Evolutionary conservation across 192 early-diverging fungal species (phyloP).

Genomic region (Gonapodya prolifera): DNA sequence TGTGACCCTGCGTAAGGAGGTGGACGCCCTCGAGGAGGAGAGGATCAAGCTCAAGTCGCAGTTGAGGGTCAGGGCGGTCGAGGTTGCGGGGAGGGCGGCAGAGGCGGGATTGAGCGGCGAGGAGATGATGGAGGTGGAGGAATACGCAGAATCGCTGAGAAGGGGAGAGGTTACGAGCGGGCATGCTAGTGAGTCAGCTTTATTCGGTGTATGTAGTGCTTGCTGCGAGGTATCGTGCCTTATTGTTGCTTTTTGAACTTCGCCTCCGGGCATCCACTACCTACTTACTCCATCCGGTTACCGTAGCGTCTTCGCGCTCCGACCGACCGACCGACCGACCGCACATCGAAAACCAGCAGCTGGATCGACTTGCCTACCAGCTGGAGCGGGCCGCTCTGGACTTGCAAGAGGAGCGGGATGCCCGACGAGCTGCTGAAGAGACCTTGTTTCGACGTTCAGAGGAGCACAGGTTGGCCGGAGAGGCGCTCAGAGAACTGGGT

Average conservation of each 20-base stretch:
- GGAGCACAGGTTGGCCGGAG: not conserved
- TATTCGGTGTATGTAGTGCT: too few relatives aligned
- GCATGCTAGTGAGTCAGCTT: not conserved
- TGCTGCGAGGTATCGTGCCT: too few relatives aligned
- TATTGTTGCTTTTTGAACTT: too few relatives aligned
- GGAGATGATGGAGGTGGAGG: not conserved
- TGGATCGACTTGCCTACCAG: not conserved
- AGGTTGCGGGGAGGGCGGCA: not conserved
- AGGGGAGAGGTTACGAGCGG: not conserved
- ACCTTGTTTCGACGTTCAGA: not conserved
- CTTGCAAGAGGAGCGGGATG: not conserved
- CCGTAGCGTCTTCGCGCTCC: too few relatives aligned
- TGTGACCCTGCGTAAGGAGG: not conserved
- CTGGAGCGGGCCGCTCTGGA: not conserved
- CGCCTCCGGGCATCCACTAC: too few relatives aligned
- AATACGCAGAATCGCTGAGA: not conserved
- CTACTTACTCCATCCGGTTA: too few relatives aligned
- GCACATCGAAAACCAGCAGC: not conserved
- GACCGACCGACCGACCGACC: too few relatives aligned
- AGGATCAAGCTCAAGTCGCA: not conserved
- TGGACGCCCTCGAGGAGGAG: not conserved
- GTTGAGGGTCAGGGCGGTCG: not conserved
- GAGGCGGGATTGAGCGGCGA: not conserved
- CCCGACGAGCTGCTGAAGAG: not conserved
- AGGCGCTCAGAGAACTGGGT: not conserved